Percentiles rank a stretch among this genome's conserved stretches.
Evolutionary conservation across 2,329 filamentous ascomycete genomes (phyloP).

Genomic region (Trichoderma sp.): DNA sequence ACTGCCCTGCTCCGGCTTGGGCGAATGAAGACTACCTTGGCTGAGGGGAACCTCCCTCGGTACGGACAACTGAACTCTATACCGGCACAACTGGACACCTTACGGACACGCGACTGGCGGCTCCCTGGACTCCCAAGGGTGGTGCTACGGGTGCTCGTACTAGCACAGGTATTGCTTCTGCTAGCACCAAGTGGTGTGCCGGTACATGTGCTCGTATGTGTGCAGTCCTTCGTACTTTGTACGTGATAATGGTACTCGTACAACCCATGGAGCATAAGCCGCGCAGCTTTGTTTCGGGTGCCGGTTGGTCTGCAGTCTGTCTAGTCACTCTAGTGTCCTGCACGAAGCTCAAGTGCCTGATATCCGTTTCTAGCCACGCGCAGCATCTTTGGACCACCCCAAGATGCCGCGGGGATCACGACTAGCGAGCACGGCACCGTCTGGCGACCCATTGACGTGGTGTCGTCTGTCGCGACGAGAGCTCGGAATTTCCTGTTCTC

Average conservation of each 20-base stretch:
- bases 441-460: background rate
- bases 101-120: background rate
- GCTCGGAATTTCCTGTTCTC: background rate
- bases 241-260: background rate
- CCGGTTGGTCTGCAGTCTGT: background rate
- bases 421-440: background rate
- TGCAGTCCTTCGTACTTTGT: background rate
- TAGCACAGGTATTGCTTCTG: background rate
- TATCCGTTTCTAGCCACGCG: constrained; percentile 7
- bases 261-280: background rate
- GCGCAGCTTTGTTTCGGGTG: constrained; percentile 2
- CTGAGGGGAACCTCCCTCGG: constrained; percentile 12
- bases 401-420: background rate
- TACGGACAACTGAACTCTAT: constrained; percentile 12
- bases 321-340: background rate
- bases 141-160: background rate
- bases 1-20: constrained; percentile 3
- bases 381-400: background rate
- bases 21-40: background rate
- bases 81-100: background rate
- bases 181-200: background rate
- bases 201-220: background rate
- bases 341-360: constrained; percentile 8
- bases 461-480: background rate
- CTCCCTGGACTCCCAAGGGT: background rate